phyloP scores from a whole-genome alignment of 345 rosid species.

The Aethionema arabicum region DNA sequence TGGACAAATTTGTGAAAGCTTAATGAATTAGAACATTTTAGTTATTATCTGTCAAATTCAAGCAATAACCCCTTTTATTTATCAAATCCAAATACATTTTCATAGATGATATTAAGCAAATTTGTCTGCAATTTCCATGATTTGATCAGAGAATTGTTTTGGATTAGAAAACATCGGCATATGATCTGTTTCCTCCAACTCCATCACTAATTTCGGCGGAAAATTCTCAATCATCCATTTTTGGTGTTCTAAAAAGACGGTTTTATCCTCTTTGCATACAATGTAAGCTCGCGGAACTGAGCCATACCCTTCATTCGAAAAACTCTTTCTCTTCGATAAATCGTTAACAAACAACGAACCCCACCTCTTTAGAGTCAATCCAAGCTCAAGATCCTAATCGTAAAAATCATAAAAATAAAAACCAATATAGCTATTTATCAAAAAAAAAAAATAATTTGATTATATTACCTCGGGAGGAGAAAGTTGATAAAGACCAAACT shows the following conservation, averaged over 20 bases:
- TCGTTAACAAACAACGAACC: slow-evolving; percentile 30
- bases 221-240: slow-evolving; percentile 34
- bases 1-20: no score
- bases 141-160: slow-evolving; percentile 5
- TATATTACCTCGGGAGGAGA: slow-evolving; percentile 37
- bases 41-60: no score
- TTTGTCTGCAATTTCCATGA: slow-evolving; percentile 13
- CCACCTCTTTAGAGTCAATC: slow-evolving; percentile 28
- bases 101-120: background rate
- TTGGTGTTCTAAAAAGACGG: slow-evolving; percentile 23
- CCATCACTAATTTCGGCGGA: slow-evolving; percentile 30
- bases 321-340: slow-evolving; percentile 13
- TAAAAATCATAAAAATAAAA: background rate
- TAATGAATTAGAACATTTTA: no score
- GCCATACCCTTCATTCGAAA: slow-evolving; percentile 25
- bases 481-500: background rate
- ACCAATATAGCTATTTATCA: no score
- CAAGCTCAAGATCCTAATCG: slow-evolving; percentile 36
- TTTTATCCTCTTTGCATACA: slow-evolving; percentile 31
- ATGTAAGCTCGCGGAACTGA: slow-evolving; percentile 26
- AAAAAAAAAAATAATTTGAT: background rate
- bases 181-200: slow-evolving; percentile 37
- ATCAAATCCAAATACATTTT: no score
- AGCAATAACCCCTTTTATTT: no score
- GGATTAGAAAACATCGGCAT: slow-evolving; percentile 42